Conservation (phyloP, 805 yeast genomes). For the Starmerella stellata region DNA sequence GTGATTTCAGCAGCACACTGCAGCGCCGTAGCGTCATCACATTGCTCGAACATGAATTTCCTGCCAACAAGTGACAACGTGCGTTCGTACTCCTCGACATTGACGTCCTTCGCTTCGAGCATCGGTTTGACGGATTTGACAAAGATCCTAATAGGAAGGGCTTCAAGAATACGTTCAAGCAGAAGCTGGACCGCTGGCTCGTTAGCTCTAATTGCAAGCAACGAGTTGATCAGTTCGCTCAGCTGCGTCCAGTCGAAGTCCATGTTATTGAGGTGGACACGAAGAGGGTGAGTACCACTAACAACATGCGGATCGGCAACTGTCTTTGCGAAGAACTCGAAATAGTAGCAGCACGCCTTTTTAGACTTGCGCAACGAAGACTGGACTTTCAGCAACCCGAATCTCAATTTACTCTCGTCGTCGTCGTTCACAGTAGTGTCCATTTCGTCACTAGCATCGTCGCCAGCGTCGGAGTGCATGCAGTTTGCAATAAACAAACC, state of each 20-base stretch:
- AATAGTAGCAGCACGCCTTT: slow-evolving; percentile 26
- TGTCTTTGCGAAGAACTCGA: slow-evolving; percentile 40
- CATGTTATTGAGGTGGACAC: slow-evolving; percentile 28
- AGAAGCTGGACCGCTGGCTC: slow-evolving; percentile 29
- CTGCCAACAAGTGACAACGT: slow-evolving; percentile 43
- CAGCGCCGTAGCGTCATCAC: slow-evolving; percentile 32
- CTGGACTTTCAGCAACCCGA: slow-evolving; percentile 32
- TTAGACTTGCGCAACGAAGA: slow-evolving; percentile 5
- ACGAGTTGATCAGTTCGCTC: slow-evolving; percentile 13
- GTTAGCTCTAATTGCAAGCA: slow-evolving; percentile 16
- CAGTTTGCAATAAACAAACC: slow-evolving; percentile 3
- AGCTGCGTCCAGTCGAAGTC: neutral
- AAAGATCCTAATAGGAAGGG: slow-evolving; percentile 61
- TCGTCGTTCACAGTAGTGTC: neutral
- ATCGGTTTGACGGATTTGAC: slow-evolving; percentile 41
- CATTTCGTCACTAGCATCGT: slow-evolving; percentile 5
- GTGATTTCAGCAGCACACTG: slow-evolving; percentile 37
- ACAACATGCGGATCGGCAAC: slow-evolving; percentile 25
- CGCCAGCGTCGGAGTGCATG: slow-evolving; percentile 16
- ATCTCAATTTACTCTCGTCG: slow-evolving; percentile 18
- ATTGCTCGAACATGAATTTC: slow-evolving; percentile 53
- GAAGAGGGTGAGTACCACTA: slow-evolving; percentile 31
- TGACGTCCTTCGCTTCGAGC: slow-evolving; percentile 22
- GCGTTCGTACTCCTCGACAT: slow-evolving; percentile 34
- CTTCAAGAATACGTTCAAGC: slow-evolving; percentile 43